A percentile compares a stretch with the other conserved stretches of the same genome.
Evolutionary conservation across 306 rosid species (phyloP).

Genomic region (Hylodesmum podocarpum): DNA sequence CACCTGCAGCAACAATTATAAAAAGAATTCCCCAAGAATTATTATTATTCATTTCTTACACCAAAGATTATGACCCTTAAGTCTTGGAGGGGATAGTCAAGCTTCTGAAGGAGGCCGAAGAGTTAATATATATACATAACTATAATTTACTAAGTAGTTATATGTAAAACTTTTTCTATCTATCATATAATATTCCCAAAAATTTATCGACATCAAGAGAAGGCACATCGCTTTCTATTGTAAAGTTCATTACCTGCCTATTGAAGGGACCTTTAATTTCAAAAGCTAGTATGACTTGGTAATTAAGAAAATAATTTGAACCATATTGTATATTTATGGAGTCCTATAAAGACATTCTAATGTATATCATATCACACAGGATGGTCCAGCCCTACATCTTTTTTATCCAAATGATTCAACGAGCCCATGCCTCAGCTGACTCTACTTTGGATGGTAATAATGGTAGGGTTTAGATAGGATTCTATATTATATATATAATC

Average conservation of each 20-base stretch:
- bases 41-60: neutral
- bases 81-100: slow-evolving; percentile 44
- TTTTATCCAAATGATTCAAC: slow-evolving; percentile 10
- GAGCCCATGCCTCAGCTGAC: slow-evolving; percentile 25
- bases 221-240: slow-evolving; percentile 36
- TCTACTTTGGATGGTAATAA: too few relatives aligned
- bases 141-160: neutral
- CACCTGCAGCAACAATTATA: slow-evolving; percentile 17
- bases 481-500: too few relatives aligned
- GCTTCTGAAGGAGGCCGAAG: slow-evolving; percentile 30
- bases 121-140: neutral
- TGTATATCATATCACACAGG: slow-evolving; percentile 7
- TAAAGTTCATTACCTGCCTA: slow-evolving; percentile 29
- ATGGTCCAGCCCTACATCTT: slow-evolving; percentile 13
- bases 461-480: too few relatives aligned
- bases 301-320: neutral
- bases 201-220: slow-evolving; percentile 28
- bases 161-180: slow-evolving; percentile 5
- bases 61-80: slow-evolving; percentile 39
- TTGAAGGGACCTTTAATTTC: slow-evolving; percentile 31
- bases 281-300: slow-evolving; percentile 20
- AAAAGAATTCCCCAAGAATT: neutral
- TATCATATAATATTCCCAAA: slow-evolving; percentile 9
- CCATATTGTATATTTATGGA: neutral
- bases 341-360: slow-evolving; percentile 1